Evolutionary conservation across 2,329 filamentous ascomycete genomes (phyloP).

Genomic region (Rhinocladiella mackenziei): DNA sequence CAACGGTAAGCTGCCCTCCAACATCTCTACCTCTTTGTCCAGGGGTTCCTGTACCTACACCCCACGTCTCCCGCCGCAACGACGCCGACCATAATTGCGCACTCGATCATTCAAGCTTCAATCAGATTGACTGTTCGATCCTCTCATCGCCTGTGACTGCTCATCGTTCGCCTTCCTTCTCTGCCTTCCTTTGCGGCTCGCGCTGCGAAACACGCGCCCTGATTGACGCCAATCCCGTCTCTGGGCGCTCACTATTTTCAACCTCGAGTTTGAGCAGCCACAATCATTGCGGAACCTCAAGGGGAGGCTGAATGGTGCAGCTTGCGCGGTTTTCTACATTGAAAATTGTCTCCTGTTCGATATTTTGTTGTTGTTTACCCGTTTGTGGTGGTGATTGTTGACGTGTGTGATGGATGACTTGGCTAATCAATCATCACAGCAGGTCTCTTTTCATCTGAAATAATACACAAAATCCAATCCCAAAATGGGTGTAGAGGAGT

Average conservation of each 20-base stretch:
- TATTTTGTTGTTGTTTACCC: not conserved
- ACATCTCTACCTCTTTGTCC: slow-evolving; percentile 11
- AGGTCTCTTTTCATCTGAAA: slow-evolving; percentile 21
- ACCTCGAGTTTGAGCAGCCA: slow-evolving; percentile 7
- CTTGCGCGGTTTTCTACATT: not conserved
- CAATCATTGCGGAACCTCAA: slow-evolving; percentile 6
- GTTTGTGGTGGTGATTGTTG: slow-evolving; percentile 4
- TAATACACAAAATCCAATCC: slow-evolving; percentile 22
- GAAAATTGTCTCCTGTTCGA: not conserved
- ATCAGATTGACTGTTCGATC: not conserved
- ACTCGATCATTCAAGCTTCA: slow-evolving; percentile 9
- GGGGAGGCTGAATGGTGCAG: not conserved
- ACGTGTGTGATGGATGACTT: slow-evolving; percentile 6
- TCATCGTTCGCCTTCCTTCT: slow-evolving; percentile 3
- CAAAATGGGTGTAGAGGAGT: slow-evolving; percentile 99
- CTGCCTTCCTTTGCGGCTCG: not conserved
- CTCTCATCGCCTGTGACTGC: slow-evolving; percentile 5
- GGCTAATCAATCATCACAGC: slow-evolving; percentile 18
- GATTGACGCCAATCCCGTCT: slow-evolving; percentile 23
- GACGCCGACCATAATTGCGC: slow-evolving; percentile 7
- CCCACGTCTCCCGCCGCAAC: slow-evolving; percentile 23
- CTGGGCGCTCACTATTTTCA: slow-evolving; percentile 4
- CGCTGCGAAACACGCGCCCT: slow-evolving; percentile 7
- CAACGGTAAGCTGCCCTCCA: slow-evolving; percentile 24
- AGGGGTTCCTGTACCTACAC: slow-evolving; percentile 16